Evolutionary conservation across 2,329 filamentous ascomycete species (phyloP).

Genomic region (Aspergillaceae sp.): DNA sequence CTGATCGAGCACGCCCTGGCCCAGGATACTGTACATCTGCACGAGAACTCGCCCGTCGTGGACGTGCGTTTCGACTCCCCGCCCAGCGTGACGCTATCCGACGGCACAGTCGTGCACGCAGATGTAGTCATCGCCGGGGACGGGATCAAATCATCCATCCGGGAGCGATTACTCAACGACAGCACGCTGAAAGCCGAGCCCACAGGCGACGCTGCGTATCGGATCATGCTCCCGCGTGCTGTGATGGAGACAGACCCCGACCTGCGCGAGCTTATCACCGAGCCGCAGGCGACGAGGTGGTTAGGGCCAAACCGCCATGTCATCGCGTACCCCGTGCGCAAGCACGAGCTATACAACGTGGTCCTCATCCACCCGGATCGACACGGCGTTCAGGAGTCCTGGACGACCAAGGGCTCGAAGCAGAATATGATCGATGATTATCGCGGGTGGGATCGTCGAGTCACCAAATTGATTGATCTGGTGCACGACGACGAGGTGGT

Average conservation of each 20-base stretch:
- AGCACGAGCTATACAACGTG: conserved; percentile 58
- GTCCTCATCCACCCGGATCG: conserved; percentile 54
- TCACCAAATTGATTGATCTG: conserved; percentile 51
- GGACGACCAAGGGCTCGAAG: conserved; percentile 57
- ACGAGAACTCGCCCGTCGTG: conserved; percentile 20
- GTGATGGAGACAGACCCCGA: conserved; percentile 61
- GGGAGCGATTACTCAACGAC: conserved; percentile 32
- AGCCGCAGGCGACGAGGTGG: conserved; percentile 63
- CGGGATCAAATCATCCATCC: conserved; percentile 44
- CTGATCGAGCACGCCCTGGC: conserved; percentile 21
- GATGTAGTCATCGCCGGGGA: conserved; percentile 48
- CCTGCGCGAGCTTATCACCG: conserved; percentile 57
- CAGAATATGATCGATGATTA: conserved; percentile 54
- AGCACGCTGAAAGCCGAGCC: conserved; percentile 16
- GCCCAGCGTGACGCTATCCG: conserved; percentile 19
- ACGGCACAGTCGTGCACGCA: conserved; percentile 22
- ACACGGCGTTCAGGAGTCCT: conserved; percentile 54
- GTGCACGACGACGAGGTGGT: conserved; percentile 46
- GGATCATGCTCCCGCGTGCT: conserved; percentile 64
- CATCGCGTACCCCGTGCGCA: conserved; percentile 66
- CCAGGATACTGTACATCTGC: conserved; percentile 22
- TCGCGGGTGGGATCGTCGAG: conserved; percentile 51
- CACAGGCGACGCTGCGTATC: conserved; percentile 68
- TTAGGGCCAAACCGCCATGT: conserved; percentile 67
- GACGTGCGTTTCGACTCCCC: conserved; percentile 18